phyloP scores from a whole-genome alignment of 176 grass and related monocot species.

The Paspalum notatum region DNA sequence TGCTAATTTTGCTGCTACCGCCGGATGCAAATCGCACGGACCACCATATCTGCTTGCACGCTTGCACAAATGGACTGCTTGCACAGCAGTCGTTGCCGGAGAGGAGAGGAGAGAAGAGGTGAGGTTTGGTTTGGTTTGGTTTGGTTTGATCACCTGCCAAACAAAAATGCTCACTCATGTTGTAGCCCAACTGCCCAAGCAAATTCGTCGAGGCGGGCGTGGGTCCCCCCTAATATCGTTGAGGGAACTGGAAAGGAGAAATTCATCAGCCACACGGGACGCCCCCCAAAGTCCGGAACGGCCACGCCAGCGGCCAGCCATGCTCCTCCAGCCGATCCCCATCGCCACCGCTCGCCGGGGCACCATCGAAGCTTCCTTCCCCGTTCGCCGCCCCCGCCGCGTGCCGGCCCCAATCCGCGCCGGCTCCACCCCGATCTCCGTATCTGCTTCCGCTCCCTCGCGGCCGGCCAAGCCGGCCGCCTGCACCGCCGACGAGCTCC shows the following conservation, averaged over 20 bases:
- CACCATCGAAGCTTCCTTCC: background rate
- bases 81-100: too few species aligned
- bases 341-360: constrained; percentile 21
- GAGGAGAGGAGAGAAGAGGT: too few species aligned
- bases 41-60: too few species aligned
- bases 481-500: constrained; percentile 88
- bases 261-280: background rate
- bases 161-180: background rate
- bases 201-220: background rate
- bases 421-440: constrained; percentile 35
- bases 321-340: constrained; percentile 47
- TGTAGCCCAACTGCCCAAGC: background rate
- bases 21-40: too few species aligned
- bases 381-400: background rate
- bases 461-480: constrained; percentile 49
- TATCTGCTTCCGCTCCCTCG: constrained; percentile 35
- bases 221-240: background rate
- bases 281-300: background rate
- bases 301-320: background rate
- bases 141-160: background rate
- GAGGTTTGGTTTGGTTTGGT: background rate
- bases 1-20: too few species aligned
- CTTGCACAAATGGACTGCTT: too few species aligned
- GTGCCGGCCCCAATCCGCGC: constrained; percentile 6
- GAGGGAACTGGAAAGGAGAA: background rate